A percentile compares a stretch with the other conserved stretches of the same genome.
These are phyloP conservation scores for Aspergillus terreus DNA, from an alignment of 2,329 filamentous ascomycete genomes.

Conservation along the genomic window DNA sequence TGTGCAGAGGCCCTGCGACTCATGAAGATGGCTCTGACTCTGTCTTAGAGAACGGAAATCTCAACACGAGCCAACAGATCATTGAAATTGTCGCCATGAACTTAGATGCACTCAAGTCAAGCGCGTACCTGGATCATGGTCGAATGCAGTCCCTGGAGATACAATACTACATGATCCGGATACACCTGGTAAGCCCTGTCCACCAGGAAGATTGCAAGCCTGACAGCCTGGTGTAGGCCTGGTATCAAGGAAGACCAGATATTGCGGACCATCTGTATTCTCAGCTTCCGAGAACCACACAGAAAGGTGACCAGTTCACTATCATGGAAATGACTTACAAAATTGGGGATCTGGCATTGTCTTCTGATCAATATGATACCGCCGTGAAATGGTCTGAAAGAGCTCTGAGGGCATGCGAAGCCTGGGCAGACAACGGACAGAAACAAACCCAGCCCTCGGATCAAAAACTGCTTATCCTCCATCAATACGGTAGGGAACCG, in stretches of 20 bases:
- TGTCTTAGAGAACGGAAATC: constrained; percentile 48
- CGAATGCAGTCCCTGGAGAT: constrained; percentile 27
- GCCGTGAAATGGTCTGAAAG: constrained; percentile 72
- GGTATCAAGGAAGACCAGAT: constrained; percentile 68
- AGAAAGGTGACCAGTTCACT: constrained; percentile 45
- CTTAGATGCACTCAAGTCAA: constrained; percentile 31
- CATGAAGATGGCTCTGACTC: neutral
- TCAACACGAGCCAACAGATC: constrained; percentile 57
- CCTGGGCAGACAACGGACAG: constrained; percentile 50
- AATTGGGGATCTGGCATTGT: constrained; percentile 62
- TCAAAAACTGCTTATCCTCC: constrained; percentile 58
- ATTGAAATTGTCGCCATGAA: constrained; percentile 64
- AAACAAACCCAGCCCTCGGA: constrained; percentile 50
- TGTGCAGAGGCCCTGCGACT: constrained; percentile 27
- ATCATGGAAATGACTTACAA: constrained; percentile 67
- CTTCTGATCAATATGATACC: constrained; percentile 49
- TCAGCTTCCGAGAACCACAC: constrained; percentile 48
- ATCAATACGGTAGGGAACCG: constrained; percentile 53
- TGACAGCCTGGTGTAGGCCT: constrained; percentile 54
- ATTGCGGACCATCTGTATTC: constrained; percentile 74
- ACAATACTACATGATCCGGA: constrained; percentile 65
- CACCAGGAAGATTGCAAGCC: neutral
- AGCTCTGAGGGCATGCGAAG: constrained; percentile 57
- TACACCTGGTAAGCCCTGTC: constrained; percentile 57
- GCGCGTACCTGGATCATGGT: constrained; percentile 6